Percentiles rank a stretch among this genome's conserved stretches.
Evolutionary conservation across 2,329 filamentous ascomycete genomes (phyloP).

Genomic region (Penicillium frequentans): DNA sequence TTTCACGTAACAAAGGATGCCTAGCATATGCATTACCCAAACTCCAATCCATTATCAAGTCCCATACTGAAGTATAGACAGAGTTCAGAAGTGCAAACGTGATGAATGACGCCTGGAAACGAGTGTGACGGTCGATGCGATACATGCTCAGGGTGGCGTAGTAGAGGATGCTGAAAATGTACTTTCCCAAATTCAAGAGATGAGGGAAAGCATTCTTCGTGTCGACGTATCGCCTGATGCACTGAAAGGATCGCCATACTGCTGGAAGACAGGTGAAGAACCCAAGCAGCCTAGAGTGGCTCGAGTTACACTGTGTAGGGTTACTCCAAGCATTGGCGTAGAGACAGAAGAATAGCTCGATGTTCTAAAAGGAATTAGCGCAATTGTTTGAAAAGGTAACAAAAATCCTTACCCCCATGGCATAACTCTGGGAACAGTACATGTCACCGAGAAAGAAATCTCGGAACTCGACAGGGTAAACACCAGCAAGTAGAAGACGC

Average conservation of each 20-base stretch:
- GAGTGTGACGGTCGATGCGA: slow-evolving; percentile 64
- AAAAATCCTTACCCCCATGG: slow-evolving; percentile 66
- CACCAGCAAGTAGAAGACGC: slow-evolving; percentile 77
- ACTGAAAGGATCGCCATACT: slow-evolving; percentile 89
- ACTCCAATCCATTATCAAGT: slow-evolving; percentile 94
- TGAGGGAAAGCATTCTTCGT: slow-evolving; percentile 88
- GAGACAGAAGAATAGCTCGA: slow-evolving; percentile 91
- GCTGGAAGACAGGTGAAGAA: slow-evolving; percentile 82
- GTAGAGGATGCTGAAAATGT: slow-evolving; percentile 77
- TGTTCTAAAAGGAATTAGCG: slow-evolving; percentile 59
- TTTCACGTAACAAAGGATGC: slow-evolving; percentile 69
- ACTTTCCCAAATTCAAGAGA: slow-evolving; percentile 89
- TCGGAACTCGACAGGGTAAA: slow-evolving; percentile 93
- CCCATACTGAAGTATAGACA: slow-evolving; percentile 86
- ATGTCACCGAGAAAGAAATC: slow-evolving; percentile 98
- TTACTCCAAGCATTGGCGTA: slow-evolving; percentile 78
- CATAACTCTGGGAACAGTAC: slow-evolving; percentile 93
- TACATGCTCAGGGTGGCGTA: slow-evolving; percentile 80
- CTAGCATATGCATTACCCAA: slow-evolving; percentile 75
- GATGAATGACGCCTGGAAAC: slow-evolving; percentile 70
- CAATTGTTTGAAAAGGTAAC: background rate
- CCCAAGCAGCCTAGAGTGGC: slow-evolving; percentile 76
- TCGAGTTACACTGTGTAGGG: slow-evolving; percentile 79
- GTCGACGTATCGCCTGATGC: slow-evolving; percentile 83
- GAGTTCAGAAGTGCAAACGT: slow-evolving; percentile 78